Evolutionary conservation across 257 asterid species (phyloP), one percentile per base, ranked within the genome.

Genomic region (Solanum clarkiae): DNA sequence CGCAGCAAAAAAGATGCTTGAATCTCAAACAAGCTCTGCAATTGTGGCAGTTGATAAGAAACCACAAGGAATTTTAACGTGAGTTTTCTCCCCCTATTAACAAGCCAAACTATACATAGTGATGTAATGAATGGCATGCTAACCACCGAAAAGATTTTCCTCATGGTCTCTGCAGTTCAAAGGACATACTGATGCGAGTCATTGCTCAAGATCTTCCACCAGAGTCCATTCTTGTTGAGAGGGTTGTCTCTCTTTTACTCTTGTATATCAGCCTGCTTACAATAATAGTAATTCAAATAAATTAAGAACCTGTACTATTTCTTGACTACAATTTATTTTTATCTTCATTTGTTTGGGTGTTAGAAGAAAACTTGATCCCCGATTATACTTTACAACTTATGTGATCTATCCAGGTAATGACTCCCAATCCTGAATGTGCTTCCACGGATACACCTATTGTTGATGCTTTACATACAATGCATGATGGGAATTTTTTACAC

Each of bases 381-480:
- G 42, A 47, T 6, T 47, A 47, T 47, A 74, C 22, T 40, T 29
- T 22, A 53, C n/a, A 12, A 57, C 45, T 75, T 85, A 66, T 80
- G 81, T 86, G 14, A 59, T 59, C 66, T 7, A 59, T 59, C 45
- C 86, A 97, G 99, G 98, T 94, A 87, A 95, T 97, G 98, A 94
- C 98, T 59, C 93, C 96, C 75, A 94, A 93, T 86, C 99, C 99
- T 54, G 97, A 95, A 92, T 95, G 98, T 89, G 95, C 97, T 47
- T 90, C 96, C 29, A 84, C 91, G 47, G 98, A 95, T 89, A 87
- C 98, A 71, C 91, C 98, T 51, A 95, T 97, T 84, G 94, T 97
- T 56, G 97, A 97, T 86, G 99, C 99, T 86, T 94, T 97, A 89
- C 99, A 95, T 86, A 93, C 90, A 49, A 97, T 97, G 98, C 98